Evolutionary conservation across 345 rosid genomes (phyloP), one percentile per base, ranked within the genome.

Genomic region (Brassica cretica): DNA sequence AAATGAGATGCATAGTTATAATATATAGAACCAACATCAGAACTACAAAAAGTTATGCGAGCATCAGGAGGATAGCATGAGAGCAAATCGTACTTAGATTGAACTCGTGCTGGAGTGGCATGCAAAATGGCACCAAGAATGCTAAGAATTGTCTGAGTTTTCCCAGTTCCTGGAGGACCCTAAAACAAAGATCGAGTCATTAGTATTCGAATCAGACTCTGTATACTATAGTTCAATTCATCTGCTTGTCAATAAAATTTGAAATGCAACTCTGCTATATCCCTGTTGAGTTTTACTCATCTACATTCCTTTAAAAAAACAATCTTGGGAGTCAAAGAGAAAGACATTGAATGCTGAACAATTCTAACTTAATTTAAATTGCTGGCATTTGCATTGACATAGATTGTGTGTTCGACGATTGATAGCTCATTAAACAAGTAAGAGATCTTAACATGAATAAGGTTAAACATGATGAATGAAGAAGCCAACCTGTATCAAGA

Each of bases 121-220:
- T 95, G 99, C 91, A 95, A 84, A 39, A 92, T 86, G 35, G 94
- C 98, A 86, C 98, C 90, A 33, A 94, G 89, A 72, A 94, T 88
- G 15, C 95, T 91, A 76, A 94, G 94, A 82, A 94, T 92, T 37
- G 98, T 92, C 86, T 94, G 97, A 58, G 98, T 94, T 82, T 94
- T 94, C 73, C 99, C 99, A 9, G 98, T 94, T 79, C 99, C 98
- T 68, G 99, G 99, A 29, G 99, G 99, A 8, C 99, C 99, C 99
- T 94, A 79, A 46, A 84, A 61, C n/a, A 78, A n/a, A n/a, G n/a
- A n/a, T n/a, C n/a, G n/a, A n/a, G n/a, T n/a, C n/a, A n/a, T n/a
- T n/a, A n/a, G n/a, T n/a, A n/a, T n/a, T n/a, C n/a, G n/a, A n/a
- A n/a, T n/a, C n/a, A n/a, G n/a, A n/a, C n/a, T n/a, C n/a, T n/a